These are phyloP conservation scores for Sugiyamaella japonica DNA, from an alignment of 1,139 yeast genomes.

Conservation along the genomic window DNA sequence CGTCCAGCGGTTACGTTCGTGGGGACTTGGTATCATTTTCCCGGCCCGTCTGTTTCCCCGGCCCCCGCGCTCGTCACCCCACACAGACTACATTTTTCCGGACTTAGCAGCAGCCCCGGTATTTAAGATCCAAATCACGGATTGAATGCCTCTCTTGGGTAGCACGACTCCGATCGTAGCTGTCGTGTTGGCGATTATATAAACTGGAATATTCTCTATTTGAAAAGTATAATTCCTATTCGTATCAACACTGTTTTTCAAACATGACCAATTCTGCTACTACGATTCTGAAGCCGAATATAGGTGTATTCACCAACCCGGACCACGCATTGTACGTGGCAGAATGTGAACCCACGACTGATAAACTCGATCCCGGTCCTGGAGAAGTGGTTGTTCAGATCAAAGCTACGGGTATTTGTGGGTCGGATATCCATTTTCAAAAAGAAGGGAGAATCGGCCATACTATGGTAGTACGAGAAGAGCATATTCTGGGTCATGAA, in stretches of 20 bases:
- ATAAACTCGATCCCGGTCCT: slow-evolving; percentile 41
- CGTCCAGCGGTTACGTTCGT: too few species aligned
- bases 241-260: not conserved
- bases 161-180: not conserved
- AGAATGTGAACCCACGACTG: slow-evolving; percentile 40
- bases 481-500: slow-evolving; percentile 63
- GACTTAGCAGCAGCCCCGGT: not conserved
- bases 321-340: slow-evolving; percentile 41
- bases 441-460: slow-evolving; percentile 81
- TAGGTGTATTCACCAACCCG: slow-evolving; percentile 44
- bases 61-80: not conserved
- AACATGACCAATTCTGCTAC: slow-evolving; percentile 10
- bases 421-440: slow-evolving; percentile 84
- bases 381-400: slow-evolving; percentile 50
- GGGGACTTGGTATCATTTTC: not conserved
- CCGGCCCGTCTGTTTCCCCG: not conserved
- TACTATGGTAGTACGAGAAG: slow-evolving; percentile 42
- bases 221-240: not conserved
- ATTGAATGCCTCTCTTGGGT: slow-evolving; percentile 1
- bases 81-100: not conserved
- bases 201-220: not conserved
- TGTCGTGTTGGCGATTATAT: not conserved
- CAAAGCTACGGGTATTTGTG: slow-evolving; percentile 78
- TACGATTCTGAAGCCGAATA: slow-evolving; percentile 29
- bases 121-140: not conserved